phyloP scores from a whole-genome alignment of 106 monocot genomes.

The Phalaenopsis aphrodite region DNA sequence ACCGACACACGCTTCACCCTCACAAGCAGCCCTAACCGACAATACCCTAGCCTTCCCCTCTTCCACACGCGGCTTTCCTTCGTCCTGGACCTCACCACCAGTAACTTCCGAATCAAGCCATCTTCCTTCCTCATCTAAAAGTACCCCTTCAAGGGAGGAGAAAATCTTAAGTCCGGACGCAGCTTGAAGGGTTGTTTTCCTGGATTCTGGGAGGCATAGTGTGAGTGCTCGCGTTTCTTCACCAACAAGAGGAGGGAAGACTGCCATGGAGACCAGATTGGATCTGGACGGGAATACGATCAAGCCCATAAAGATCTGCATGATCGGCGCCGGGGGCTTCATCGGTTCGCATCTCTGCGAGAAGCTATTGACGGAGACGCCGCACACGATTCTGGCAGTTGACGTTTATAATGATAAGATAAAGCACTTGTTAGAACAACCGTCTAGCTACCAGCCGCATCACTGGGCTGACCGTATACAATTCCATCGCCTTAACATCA shows the following conservation, averaged over 20 bases:
- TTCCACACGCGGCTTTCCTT: no score
- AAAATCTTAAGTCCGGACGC: no score
- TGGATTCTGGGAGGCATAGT: no score
- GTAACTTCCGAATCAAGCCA: no score
- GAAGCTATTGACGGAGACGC: slow-evolving; percentile 56
- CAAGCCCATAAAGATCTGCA: slow-evolving; percentile 50
- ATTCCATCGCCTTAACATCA: slow-evolving; percentile 80
- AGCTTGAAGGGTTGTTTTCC: no score
- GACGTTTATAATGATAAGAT: slow-evolving; percentile 82
- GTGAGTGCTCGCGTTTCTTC: no score
- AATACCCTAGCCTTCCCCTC: no score
- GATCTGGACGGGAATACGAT: slow-evolving; percentile 64
- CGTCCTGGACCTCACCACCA: no score
- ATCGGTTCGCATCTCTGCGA: slow-evolving; percentile 75
- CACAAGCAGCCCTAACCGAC: no score
- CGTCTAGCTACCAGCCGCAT: slow-evolving; percentile 14
- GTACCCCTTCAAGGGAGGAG: no score
- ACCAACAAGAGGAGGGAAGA: neutral
- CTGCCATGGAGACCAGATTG: slow-evolving; percentile 11
- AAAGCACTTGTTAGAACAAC: slow-evolving; percentile 36
- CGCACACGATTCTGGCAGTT: slow-evolving; percentile 51
- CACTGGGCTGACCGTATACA: slow-evolving; percentile 47
- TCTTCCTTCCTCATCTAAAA: no score
- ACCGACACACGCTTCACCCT: no score
- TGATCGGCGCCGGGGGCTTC: slow-evolving; percentile 76